A percentile compares a stretch with the other conserved stretches of the same genome.
Conservation (phyloP, 768 basidiomycete species). For the Mycena albidolilacea region DNA sequence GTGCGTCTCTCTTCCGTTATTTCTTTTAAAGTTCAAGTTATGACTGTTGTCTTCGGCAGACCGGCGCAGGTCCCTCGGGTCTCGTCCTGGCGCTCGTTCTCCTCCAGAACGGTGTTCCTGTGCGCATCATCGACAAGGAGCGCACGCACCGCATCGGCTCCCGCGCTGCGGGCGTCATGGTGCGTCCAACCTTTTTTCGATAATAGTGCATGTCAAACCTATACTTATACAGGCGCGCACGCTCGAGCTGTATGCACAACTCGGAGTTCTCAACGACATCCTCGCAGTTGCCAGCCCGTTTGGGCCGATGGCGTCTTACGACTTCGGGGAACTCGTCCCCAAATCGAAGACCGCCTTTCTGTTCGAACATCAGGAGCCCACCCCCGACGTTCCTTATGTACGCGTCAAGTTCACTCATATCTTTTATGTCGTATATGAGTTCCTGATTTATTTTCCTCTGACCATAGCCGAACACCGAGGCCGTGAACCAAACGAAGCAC, state of each 20-base stretch:
- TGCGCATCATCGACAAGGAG: slow-evolving; percentile 52
- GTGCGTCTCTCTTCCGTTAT: too few relatives aligned
- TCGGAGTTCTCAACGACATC: slow-evolving; percentile 43
- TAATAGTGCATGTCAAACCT: background rate
- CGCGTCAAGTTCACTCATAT: background rate
- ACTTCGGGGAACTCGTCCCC: slow-evolving; percentile 23
- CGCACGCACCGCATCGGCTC: slow-evolving; percentile 39
- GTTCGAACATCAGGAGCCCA: slow-evolving; percentile 25
- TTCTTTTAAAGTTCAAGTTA: too few relatives aligned
- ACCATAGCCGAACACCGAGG: slow-evolving; percentile 39
- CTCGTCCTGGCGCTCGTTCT: slow-evolving; percentile 50
- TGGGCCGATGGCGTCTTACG: slow-evolving; percentile 26
- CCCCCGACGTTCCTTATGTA: slow-evolving; percentile 42
- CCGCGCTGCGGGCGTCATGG: slow-evolving; percentile 47
- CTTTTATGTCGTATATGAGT: too few relatives aligned
- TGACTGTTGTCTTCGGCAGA: slow-evolving; percentile 6
- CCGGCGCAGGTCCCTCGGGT: slow-evolving; percentile 43
- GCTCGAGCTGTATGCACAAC: slow-evolving; percentile 45
- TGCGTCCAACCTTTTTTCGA: slow-evolving; percentile 14
- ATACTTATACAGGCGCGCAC: slow-evolving; percentile 41
- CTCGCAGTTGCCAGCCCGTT: background rate
- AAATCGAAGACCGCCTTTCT: too few relatives aligned
- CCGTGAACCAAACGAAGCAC: slow-evolving; percentile 46
- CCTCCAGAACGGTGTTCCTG: slow-evolving; percentile 47
- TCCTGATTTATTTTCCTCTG: background rate